A percentile compares a stretch with the other conserved stretches of the same genome.
Conservation (phyloP, 768 basidiomycete genomes). For the Lentinula boryana region DNA sequence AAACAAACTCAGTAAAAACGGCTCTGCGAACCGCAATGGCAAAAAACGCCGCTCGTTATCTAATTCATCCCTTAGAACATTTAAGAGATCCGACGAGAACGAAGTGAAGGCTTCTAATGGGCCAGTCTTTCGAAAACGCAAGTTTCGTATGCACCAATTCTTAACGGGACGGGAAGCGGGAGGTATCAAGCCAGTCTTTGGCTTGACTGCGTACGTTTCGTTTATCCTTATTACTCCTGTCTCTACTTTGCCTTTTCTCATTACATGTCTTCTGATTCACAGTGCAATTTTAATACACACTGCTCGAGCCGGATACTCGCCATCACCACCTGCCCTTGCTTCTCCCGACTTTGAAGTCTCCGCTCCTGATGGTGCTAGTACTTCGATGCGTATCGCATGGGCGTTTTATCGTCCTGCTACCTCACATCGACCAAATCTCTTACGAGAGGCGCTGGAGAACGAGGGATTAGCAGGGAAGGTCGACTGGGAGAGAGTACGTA, state of each 20-base stretch:
- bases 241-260: too few relatives aligned
- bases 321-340: constrained; percentile 19
- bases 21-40: not conserved
- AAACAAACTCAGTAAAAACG: too few relatives aligned
- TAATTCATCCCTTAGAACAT: not conserved
- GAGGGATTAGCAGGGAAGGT: not conserved
- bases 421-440: not conserved
- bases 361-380: constrained; percentile 17
- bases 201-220: constrained; percentile 72
- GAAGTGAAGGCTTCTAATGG: not conserved
- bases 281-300: constrained; percentile 42
- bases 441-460: not conserved
- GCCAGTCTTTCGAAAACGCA: constrained; percentile 17
- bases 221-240: not conserved
- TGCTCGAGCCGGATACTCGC: constrained; percentile 39
- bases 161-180: constrained; percentile 81
- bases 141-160: constrained; percentile 67
- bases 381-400: constrained; percentile 4
- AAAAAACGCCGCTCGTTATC: not conserved
- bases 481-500: not conserved
- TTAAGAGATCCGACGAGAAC: not conserved
- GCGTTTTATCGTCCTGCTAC: not conserved
- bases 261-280: not conserved
- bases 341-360: constrained; percentile 32
- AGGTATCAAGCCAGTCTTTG: constrained; percentile 85